Base-by-base conservation (phyloP, 2,329 filamentous ascomycete species). In the Cladophialophora immunda region DNA sequence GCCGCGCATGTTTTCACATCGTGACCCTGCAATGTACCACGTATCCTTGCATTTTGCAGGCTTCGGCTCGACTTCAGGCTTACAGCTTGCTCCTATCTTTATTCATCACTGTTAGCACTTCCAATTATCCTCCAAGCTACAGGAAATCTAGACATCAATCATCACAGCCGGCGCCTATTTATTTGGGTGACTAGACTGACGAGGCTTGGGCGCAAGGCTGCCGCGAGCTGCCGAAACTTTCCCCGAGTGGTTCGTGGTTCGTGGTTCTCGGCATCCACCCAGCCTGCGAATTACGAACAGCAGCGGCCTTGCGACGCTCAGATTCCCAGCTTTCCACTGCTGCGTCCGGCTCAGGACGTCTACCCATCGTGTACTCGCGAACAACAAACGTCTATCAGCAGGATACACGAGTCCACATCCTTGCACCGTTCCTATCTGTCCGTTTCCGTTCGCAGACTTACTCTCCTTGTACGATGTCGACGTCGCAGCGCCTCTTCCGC, bases 401-500 rank as follows among this genome's bases (percentile, higher is more conserved):
- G 5, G n/a, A 22, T 47, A 22, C 22, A 47, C 41, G n/a, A 25
- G 8, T 11, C 4, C 15, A 17, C 38, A 41, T 41, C 17, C n/a
- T n/a, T n/a, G 38, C 38, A 41, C 15, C 15, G 17, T 7, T 17
- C 22, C 22, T 50, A 15, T 25, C 8, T 41, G 38, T 41, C 38
- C 15, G n/a, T n/a, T n/a, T n/a, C n/a, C n/a, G n/a, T n/a, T n/a
- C n/a, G n/a, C n/a, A n/a, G 22, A 2, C 7, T 4, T 15, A 4
- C 45, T 50, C 2, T n/a, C 32, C n/a, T n/a, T 41, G n/a, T 30
- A 52, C 34, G 11, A 67, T 67, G 65, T 62, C 59, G 58, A 63
- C 67, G n/a, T 71, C 71, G 15, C 81, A 86, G 76, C 83, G 86
- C 65, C 85, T 90, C 69, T 91, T 90, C 80, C 87, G 87, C 74